Conservation (phyloP, 768 basidiomycete species). For the Fibroporia radiculosa region DNA sequence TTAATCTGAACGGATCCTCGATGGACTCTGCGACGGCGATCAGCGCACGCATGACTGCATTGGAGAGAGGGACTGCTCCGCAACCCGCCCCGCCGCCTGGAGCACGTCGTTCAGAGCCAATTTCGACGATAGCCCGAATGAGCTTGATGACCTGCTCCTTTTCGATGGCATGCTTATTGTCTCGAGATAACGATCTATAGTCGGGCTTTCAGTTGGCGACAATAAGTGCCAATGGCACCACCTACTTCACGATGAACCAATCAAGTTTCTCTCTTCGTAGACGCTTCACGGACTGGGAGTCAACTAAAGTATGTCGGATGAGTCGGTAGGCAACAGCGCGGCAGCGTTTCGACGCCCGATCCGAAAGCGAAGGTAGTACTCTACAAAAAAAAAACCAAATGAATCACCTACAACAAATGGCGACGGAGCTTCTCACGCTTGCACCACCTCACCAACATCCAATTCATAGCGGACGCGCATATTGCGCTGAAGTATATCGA, state of each 20-base stretch:
- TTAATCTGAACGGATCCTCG: constrained; percentile 80
- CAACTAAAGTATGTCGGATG: constrained; percentile 71
- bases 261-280: constrained; percentile 65
- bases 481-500: constrained; percentile 58
- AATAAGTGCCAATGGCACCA: constrained; percentile 3
- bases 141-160: constrained; percentile 92
- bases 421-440: constrained; percentile 47
- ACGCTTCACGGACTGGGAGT: constrained; percentile 57
- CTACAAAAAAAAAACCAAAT: constrained; percentile 33
- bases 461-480: constrained; percentile 73
- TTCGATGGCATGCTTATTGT: constrained; percentile 75
- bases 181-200: constrained; percentile 72
- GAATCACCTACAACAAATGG: not conserved
- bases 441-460: constrained; percentile 58
- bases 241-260: constrained; percentile 86
- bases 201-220: constrained; percentile 1
- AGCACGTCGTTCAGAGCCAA: constrained; percentile 54
- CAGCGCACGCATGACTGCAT: constrained; percentile 79
- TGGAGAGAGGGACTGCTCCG: constrained; percentile 54
- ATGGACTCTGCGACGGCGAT: constrained; percentile 88
- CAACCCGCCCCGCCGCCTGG: constrained; percentile 32
- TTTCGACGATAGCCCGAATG: constrained; percentile 72
- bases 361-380: constrained; percentile 71
- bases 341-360: constrained; percentile 61
- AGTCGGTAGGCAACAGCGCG: constrained; percentile 81